Conservation (phyloP, 331 rosid species). For the Prunus yedoensis region DNA sequence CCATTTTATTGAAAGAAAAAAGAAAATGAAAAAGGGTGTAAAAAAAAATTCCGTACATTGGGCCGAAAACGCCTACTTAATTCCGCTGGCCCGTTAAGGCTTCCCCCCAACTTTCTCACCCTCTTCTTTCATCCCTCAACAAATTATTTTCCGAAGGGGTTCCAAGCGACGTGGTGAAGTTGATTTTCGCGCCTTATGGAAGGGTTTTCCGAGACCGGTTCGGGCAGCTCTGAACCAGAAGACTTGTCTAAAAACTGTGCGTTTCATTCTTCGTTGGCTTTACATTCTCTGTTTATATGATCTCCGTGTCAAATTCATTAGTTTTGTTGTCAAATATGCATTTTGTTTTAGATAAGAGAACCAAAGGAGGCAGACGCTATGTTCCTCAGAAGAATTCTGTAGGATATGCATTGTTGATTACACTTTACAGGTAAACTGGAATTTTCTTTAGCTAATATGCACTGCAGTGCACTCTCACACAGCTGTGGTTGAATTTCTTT, state of each 20-base stretch:
- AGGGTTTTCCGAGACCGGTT: constrained; percentile 60
- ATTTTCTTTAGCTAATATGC: not conserved
- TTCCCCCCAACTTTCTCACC: too few species aligned
- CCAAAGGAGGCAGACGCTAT: constrained; percentile 56
- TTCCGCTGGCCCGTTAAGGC: too few species aligned
- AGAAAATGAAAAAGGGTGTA: too few species aligned
- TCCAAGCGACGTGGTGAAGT: constrained; percentile 57
- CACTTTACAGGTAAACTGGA: constrained; percentile 71
- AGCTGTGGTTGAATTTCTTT: constrained; percentile 43
- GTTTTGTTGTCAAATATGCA: constrained; percentile 1
- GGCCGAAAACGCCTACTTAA: too few species aligned
- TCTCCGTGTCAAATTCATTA: not conserved
- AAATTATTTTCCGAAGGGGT: too few species aligned
- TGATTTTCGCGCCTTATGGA: constrained; percentile 82
- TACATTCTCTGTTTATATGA: not conserved
- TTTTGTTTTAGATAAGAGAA: constrained; percentile 46
- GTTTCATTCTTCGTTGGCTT: not conserved
- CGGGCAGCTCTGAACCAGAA: constrained; percentile 58
- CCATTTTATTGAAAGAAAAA: too few species aligned
- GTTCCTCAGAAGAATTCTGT: constrained; percentile 91
- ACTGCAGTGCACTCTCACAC: not conserved
- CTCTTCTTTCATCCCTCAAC: too few species aligned
- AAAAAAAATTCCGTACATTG: too few species aligned
- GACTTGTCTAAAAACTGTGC: constrained; percentile 55
- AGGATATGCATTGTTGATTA: constrained; percentile 74